Percentiles rank a stretch among this genome's conserved stretches.
Conservation (phyloP, 2,329 filamentous ascomycete species). For the Bipolaris gigantea region DNA sequence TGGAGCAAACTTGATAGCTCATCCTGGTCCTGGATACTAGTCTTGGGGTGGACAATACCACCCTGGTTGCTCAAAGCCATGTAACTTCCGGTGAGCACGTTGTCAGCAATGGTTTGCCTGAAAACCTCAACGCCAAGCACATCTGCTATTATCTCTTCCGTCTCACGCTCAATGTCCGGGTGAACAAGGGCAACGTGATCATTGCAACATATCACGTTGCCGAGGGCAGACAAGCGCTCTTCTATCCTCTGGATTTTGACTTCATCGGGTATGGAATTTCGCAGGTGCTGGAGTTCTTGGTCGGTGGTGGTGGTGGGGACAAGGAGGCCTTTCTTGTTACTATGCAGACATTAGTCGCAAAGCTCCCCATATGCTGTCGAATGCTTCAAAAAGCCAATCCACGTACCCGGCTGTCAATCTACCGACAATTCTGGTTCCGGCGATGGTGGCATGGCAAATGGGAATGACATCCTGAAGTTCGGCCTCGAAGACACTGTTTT, state of each 20-base stretch:
- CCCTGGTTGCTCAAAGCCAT: conserved; percentile 96
- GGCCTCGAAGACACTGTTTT: conserved; percentile 83
- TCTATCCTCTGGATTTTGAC: conserved; percentile 98
- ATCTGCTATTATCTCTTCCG: conserved; percentile 97
- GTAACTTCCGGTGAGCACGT: conserved; percentile 94
- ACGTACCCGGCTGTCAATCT: conserved; percentile 86
- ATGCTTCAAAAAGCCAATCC: not conserved
- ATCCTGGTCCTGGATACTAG: conserved; percentile 95
- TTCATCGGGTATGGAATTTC: conserved; percentile 87
- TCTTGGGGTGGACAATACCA: conserved; percentile 96
- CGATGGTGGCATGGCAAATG: conserved; percentile 95
- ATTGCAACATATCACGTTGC: conserved; percentile 95
- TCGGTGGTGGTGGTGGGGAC: conserved; percentile 96
- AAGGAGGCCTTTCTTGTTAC: conserved; percentile 94
- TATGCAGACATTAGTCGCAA: conserved; percentile 38
- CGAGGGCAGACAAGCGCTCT: conserved; percentile 90
- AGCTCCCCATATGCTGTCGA: not conserved
- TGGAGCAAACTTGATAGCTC: conserved; percentile 91
- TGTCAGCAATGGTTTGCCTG: conserved; percentile 93
- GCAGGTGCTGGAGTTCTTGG: conserved; percentile 95
- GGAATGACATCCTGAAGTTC: conserved; percentile 97
- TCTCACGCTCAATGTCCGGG: conserved; percentile 95
- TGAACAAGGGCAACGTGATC: conserved; percentile 97
- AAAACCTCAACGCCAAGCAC: conserved; percentile 88
- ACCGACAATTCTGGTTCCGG: conserved; percentile 93